Conservation (phyloP, 257 asterid genomes). For the Solanum chilense region DNA sequence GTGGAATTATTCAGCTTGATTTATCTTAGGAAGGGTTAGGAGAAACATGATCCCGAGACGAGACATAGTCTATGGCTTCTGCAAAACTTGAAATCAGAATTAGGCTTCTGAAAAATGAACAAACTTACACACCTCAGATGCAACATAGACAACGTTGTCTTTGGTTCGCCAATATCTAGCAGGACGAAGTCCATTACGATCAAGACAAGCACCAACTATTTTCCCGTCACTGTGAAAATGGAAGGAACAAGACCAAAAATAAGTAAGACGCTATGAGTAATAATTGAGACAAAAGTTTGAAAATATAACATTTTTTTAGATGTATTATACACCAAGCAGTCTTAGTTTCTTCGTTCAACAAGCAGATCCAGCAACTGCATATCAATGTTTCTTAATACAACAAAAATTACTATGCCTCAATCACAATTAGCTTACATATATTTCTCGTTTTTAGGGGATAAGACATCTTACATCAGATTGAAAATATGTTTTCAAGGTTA, state of each 20-base stretch:
- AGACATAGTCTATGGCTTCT: background rate
- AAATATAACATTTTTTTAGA: background rate
- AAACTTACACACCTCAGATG: slow-evolving; percentile 77
- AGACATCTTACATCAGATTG: background rate
- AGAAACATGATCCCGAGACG: background rate
- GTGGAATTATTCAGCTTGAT: background rate
- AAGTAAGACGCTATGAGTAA: background rate
- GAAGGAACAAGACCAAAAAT: background rate
- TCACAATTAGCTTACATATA: background rate
- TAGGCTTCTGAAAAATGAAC: background rate
- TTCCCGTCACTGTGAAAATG: slow-evolving; percentile 76
- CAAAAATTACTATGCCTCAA: background rate
- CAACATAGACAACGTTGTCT: slow-evolving; percentile 93
- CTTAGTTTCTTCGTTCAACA: background rate
- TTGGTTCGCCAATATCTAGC: slow-evolving; percentile 97
- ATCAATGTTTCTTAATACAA: background rate
- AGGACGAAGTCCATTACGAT: slow-evolving; percentile 99
- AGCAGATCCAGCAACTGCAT: background rate
- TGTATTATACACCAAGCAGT: background rate
- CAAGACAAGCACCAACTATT: slow-evolving; percentile 99
- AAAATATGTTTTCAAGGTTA: background rate
- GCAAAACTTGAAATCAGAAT: background rate
- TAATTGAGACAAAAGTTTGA: background rate
- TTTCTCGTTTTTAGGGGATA: background rate
- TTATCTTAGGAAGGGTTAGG: background rate